A percentile compares a stretch with the other conserved stretches of the same genome.
These are phyloP conservation scores for Pulveroboletus sp. DNA, from an alignment of 768 basidiomycete genomes.

Conservation along the genomic window DNA sequence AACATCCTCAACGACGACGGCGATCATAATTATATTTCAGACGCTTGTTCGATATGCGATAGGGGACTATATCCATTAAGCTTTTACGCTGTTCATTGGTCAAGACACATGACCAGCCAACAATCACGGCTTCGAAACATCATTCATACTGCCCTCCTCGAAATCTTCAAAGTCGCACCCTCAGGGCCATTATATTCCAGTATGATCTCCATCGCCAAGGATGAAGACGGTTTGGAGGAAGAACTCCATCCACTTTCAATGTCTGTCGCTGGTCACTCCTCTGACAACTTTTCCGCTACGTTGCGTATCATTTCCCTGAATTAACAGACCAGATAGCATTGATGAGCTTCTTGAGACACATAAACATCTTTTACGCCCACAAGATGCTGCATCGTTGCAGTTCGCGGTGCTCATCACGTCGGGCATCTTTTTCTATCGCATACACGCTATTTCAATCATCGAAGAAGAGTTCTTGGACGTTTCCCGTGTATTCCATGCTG, in stretches of 20 bases:
- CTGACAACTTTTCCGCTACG: slow-evolving; percentile 51
- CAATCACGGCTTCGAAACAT: slow-evolving; percentile 38
- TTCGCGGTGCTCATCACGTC: slow-evolving; percentile 39
- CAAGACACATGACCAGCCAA: slow-evolving; percentile 36
- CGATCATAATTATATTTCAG: slow-evolving; percentile 25
- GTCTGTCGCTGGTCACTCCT: slow-evolving; percentile 42
- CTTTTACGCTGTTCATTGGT: slow-evolving; percentile 52
- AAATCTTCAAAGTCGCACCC: slow-evolving; percentile 49
- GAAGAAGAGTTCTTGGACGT: slow-evolving; percentile 51
- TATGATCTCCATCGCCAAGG: slow-evolving; percentile 37
- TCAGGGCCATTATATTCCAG: slow-evolving; percentile 42
- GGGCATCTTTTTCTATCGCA: slow-evolving; percentile 20
- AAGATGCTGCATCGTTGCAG: slow-evolving; percentile 47
- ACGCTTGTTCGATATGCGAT: slow-evolving; percentile 15
- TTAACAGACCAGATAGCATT: slow-evolving; percentile 32
- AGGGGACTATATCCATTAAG: slow-evolving; percentile 26
- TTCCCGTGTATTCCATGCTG: slow-evolving; percentile 37
- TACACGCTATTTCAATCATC: slow-evolving; percentile 39
- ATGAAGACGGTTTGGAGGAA: slow-evolving; percentile 31
- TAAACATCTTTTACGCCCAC: slow-evolving; percentile 55
- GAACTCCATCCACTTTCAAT: slow-evolving; percentile 33
- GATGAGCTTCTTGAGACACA: slow-evolving; percentile 41
- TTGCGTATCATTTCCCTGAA: slow-evolving; percentile 47
- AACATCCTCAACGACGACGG: slow-evolving; percentile 31
- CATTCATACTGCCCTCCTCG: slow-evolving; percentile 42